phyloP scores from a whole-genome alignment of 352 stramenopile species.

The Globisporangium parvum region DNA sequence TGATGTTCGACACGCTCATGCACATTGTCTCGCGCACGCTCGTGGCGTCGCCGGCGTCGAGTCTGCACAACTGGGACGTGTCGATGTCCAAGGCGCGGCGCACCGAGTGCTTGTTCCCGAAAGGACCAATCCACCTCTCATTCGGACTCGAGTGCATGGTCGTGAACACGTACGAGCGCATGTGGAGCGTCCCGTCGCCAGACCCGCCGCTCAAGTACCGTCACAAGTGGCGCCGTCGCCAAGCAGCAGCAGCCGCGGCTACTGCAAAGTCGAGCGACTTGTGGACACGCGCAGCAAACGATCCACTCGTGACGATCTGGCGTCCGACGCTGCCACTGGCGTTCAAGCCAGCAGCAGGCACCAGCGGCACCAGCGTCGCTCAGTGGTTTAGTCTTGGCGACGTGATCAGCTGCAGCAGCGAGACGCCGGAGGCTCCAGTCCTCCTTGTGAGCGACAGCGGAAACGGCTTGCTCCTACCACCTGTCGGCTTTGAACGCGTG shows the following conservation, averaged over 20 bases:
- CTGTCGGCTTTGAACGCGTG: conserved; percentile 72
- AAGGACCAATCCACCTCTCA: conserved; percentile 65
- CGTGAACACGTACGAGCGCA: conserved; percentile 67
- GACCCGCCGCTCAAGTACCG: conserved; percentile 75
- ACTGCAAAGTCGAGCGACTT: conserved; percentile 1
- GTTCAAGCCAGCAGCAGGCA: conserved; percentile 21
- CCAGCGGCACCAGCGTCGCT: neutral
- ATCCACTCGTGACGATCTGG: conserved; percentile 72
- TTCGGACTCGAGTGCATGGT: conserved; percentile 68
- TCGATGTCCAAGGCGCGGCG: conserved; percentile 30
- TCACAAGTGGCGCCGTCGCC: conserved; percentile 76
- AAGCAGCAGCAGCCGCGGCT: neutral
- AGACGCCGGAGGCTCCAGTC: conserved; percentile 46
- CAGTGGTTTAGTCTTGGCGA: conserved; percentile 72
- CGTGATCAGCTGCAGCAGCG: conserved; percentile 54
- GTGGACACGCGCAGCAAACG: conserved; percentile 40
- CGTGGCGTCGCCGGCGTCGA: conserved; percentile 20
- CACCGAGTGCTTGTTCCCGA: conserved; percentile 45
- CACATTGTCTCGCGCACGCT: conserved; percentile 70
- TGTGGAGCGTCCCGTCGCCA: conserved; percentile 77
- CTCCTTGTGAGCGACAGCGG: conserved; percentile 52
- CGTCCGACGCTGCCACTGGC: conserved; percentile 39
- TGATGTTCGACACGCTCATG: conserved; percentile 73
- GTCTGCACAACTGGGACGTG: conserved; percentile 39
- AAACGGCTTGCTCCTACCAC: conserved; percentile 42